Conservation (phyloP, 768 basidiomycete genomes). For the Nidularia sp. region DNA sequence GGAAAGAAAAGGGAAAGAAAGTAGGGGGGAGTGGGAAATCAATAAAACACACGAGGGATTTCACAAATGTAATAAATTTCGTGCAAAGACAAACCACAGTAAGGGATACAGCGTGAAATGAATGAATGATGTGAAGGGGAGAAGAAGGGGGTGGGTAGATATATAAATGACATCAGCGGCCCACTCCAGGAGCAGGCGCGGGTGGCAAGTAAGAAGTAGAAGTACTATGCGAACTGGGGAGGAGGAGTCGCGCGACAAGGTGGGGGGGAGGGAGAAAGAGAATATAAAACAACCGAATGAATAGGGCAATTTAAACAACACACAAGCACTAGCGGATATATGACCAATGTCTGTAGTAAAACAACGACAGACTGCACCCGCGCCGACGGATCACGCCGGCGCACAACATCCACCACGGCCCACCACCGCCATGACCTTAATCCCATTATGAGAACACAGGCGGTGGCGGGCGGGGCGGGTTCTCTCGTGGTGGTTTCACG, state of each 20-base stretch:
- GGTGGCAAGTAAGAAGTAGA: too few species aligned
- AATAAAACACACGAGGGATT: background rate
- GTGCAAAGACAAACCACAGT: background rate
- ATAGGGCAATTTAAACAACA: too few species aligned
- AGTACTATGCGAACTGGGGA: too few species aligned
- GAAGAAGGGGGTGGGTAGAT: background rate
- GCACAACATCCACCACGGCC: too few species aligned
- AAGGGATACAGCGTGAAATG: background rate
- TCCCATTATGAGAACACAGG: background rate
- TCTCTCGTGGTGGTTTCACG: constrained; percentile 65
- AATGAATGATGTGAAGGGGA: background rate
- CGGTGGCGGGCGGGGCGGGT: constrained; percentile 16
- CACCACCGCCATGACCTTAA: too few species aligned
- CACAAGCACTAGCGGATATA: too few species aligned
- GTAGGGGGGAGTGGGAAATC: background rate
- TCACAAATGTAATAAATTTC: background rate
- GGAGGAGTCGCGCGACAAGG: too few species aligned
- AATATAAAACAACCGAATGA: too few species aligned
- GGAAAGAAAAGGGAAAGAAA: background rate
- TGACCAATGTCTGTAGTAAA: too few species aligned
- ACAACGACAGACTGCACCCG: too few species aligned
- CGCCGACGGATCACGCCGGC: too few species aligned
- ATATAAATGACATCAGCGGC: background rate
- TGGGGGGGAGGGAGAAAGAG: too few species aligned
- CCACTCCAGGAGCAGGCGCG: background rate